These are phyloP conservation scores for Stropharia rugosoannulata DNA, from an alignment of 768 basidiomycete genomes.

Conservation along the genomic window DNA sequence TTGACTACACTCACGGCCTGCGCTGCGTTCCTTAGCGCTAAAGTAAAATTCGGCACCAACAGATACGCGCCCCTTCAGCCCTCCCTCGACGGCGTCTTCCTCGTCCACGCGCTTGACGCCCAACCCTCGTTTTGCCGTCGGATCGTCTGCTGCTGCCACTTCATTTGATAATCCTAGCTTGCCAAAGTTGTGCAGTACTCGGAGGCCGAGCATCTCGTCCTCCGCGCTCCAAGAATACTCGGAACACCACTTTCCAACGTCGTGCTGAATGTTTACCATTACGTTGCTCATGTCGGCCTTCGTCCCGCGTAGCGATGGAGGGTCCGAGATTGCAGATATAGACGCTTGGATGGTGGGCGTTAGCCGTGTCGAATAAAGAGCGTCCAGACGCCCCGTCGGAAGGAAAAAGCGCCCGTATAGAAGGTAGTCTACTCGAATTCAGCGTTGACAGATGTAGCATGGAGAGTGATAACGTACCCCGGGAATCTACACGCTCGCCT, in stretches of 20 bases:
- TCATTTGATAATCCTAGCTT: conserved; percentile 44
- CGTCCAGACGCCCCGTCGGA: conserved; percentile 86
- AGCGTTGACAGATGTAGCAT: not conserved
- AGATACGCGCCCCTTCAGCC: conserved; percentile 86
- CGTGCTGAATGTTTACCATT: conserved; percentile 88
- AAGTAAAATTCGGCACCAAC: conserved; percentile 93
- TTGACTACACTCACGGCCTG: conserved; percentile 61
- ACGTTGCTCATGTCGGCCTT: conserved; percentile 59
- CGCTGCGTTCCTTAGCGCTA: conserved; percentile 89
- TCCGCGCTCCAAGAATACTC: conserved; percentile 95
- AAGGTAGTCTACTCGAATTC: conserved; percentile 69
- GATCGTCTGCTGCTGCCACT: conserved; percentile 32
- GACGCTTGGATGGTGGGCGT: conserved; percentile 78
- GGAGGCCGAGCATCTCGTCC: conserved; percentile 90
- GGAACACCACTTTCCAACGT: conserved; percentile 88
- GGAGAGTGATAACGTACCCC: conserved; percentile 49
- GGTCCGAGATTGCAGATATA: conserved; percentile 85
- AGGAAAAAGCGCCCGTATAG: conserved; percentile 91
- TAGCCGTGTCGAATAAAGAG: conserved; percentile 81
- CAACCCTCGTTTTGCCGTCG: conserved; percentile 8
- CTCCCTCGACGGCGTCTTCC: conserved; percentile 90
- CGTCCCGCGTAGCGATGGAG: conserved; percentile 48
- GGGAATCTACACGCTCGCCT: conserved; percentile 73
- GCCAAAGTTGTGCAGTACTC: conserved; percentile 92
- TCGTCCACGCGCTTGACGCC: conserved; percentile 84